Evolutionary conservation across 1,284 basidiomycete species (phyloP), one percentile per base, ranked within the genome.

Genomic region (Malassezia caprae): DNA sequence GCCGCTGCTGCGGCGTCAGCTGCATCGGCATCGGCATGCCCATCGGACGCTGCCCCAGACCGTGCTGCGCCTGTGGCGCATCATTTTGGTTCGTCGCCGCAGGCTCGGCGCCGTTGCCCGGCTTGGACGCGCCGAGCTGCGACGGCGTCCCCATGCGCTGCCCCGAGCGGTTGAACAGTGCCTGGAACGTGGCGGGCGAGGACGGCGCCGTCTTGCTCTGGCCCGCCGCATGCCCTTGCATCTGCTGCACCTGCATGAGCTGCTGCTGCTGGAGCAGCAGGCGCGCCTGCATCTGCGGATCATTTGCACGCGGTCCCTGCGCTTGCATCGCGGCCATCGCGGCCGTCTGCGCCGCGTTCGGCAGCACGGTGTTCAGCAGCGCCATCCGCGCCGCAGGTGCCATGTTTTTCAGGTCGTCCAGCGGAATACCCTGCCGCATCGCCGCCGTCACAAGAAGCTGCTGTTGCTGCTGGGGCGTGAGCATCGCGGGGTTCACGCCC

Each of bases 371-470:
- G 50, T 68, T 62, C 42, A 71, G 59, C 21, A 71, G 46, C 0
- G 65, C 62, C 54, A 66, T 60, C 7, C 68, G 59, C 12, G 62
- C 56, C 1, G 64, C 60, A 1, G 69, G 68, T 5, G 63, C 56
- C 48, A 72, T 62, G 35, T 63, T 70, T 57, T 68, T 69, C 49
- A 73, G 56, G 37, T 70, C 68, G n/a, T 73, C 65, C 21, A 70
- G 49, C 1, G 67, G 59, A 19, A 73, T 67, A 26, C 66, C 67
- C 26, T 67, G 63, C 24, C 62, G 61, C 48, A 63, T 54, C 11
- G 71, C 71, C 4, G 69, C 71, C 1, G 59, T 53, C 39, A 69
- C 55, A 40, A 73, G 61, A 26, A 70, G 51, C 34, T 69, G 63
- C 51, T 69, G 68, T 53, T 71, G 68, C 51, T 73, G 69, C 43